These are phyloP conservation scores for Jimgerdemannia lactiflua DNA, from an alignment of 192 early-diverging fungal species.

Conservation along the genomic window DNA sequence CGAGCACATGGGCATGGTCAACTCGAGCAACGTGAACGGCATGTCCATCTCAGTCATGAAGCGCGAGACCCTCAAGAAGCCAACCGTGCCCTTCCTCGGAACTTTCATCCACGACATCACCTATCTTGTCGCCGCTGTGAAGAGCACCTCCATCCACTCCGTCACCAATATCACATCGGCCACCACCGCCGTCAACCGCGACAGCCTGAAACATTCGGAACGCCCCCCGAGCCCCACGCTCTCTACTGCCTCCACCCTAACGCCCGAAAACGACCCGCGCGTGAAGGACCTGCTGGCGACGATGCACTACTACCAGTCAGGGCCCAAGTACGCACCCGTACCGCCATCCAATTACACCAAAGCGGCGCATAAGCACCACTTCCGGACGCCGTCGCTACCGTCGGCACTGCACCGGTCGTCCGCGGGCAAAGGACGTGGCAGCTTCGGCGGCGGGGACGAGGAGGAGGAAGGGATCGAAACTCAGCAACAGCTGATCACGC, in stretches of 20 bases:
- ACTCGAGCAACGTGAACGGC: constrained; percentile 16
- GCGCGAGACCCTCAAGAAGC: constrained; percentile 37
- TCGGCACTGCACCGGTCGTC: constrained; percentile 43
- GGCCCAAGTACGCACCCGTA: constrained; percentile 50
- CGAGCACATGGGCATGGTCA: constrained; percentile 50
- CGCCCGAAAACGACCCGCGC: constrained; percentile 43
- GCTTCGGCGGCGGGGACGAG: constrained; percentile 36
- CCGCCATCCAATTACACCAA: constrained; percentile 50
- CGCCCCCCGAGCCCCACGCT: constrained; percentile 3
- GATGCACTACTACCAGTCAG: constrained; percentile 50
- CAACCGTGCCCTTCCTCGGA: constrained; percentile 72
- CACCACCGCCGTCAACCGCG: constrained; percentile 26
- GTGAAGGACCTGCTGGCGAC: constrained; percentile 57
- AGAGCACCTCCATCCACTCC: constrained; percentile 23
- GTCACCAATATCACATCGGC: constrained; percentile 10
- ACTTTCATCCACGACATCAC: constrained; percentile 78
- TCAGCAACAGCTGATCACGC: constrained; percentile 59
- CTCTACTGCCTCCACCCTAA: constrained; percentile 19
- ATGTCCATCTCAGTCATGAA: constrained; percentile 17
- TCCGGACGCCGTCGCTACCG: constrained; percentile 46
- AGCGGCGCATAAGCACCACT: constrained; percentile 46
- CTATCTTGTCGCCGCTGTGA: constrained; percentile 63
- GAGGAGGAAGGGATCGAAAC: constrained; percentile 54
- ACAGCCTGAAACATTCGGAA: constrained; percentile 2
- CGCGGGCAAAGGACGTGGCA: constrained; percentile 24